Evolutionary conservation across 1,284 basidiomycete genomes (phyloP).

Genomic region (Mycena citricolor): DNA sequence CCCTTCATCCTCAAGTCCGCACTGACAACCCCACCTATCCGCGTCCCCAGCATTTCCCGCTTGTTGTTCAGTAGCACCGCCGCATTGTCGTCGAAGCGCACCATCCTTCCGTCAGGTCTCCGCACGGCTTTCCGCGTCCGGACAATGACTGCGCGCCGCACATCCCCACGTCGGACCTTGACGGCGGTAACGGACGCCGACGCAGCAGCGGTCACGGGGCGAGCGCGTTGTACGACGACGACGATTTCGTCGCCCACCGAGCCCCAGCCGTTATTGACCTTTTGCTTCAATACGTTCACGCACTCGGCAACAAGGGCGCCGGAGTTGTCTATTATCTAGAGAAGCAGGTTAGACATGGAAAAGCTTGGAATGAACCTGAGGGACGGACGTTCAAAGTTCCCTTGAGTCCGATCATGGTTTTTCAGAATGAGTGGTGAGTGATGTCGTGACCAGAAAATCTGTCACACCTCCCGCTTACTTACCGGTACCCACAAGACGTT

Average conservation of each 20-base stretch:
- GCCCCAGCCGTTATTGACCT: slow-evolving; percentile 86
- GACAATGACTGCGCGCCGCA: slow-evolving; percentile 93
- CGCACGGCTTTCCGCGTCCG: slow-evolving; percentile 83
- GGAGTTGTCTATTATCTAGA: slow-evolving; percentile 98
- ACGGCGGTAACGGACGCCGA: slow-evolving; percentile 65
- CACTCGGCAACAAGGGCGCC: slow-evolving; percentile 95
- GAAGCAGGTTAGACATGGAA: slow-evolving; percentile 3
- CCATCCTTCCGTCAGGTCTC: slow-evolving; percentile 83
- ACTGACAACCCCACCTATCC: slow-evolving; percentile 92
- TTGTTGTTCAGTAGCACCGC: slow-evolving; percentile 96
- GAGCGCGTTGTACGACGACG: slow-evolving; percentile 91
- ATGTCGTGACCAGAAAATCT: no score
- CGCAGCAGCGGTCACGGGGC: slow-evolving; percentile 70
- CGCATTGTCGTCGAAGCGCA: slow-evolving; percentile 98
- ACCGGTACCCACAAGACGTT: no score
- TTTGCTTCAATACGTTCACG: slow-evolving; percentile 95
- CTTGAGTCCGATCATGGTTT: slow-evolving; percentile 89
- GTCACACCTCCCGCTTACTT: no score
- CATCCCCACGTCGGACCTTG: slow-evolving; percentile 91
- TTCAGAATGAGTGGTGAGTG: no score
- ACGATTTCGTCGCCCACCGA: slow-evolving; percentile 94
- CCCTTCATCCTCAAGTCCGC: slow-evolving; percentile 89
- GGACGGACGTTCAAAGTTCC: slow-evolving; percentile 76
- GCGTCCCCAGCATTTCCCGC: slow-evolving; percentile 93
- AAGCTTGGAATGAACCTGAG: slow-evolving; percentile 1